These are phyloP conservation scores for Laguncularia racemosa DNA, from an alignment of 345 rosid species.

Conservation along the genomic window DNA sequence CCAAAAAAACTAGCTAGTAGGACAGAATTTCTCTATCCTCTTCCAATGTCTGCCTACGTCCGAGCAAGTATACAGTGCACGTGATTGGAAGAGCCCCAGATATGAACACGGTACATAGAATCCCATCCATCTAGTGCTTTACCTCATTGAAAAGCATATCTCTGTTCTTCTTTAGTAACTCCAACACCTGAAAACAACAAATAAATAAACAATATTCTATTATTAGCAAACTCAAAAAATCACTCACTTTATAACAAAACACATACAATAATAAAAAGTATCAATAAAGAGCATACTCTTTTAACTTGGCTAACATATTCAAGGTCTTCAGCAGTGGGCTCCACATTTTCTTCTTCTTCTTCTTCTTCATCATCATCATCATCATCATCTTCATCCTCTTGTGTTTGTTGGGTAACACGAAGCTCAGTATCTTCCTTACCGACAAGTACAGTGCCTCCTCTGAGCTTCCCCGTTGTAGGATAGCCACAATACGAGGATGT, in stretches of 20 bases:
- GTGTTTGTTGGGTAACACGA: conserved; percentile 12
- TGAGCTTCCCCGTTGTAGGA: neutral
- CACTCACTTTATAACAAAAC: neutral
- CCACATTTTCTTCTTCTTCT: conserved; percentile 10
- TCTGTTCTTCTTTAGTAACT: conserved; percentile 74
- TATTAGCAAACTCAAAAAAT: neutral
- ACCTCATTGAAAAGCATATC: conserved; percentile 94
- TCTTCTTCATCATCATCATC: conserved; percentile 8
- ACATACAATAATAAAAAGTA: neutral
- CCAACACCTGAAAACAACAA: conserved; percentile 42
- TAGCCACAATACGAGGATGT: no score
- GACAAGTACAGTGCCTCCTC: conserved; percentile 12
- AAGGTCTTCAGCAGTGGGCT: conserved; percentile 28
- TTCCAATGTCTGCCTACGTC: no score
- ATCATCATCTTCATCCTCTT: no score
- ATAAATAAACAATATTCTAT: neutral
- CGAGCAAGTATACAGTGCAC: no score
- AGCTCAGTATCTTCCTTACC: conserved; percentile 31
- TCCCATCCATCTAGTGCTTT: neutral
- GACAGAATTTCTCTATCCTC: no score
- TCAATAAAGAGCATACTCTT: conserved; percentile 19
- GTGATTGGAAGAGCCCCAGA: neutral
- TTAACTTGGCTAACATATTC: conserved; percentile 28
- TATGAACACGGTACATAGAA: neutral
- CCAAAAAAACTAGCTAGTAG: no score